Evolutionary conservation across 352 stramenopile species (phyloP), one percentile per base, ranked within the genome.

Genomic region (Globisporangium solare): DNA sequence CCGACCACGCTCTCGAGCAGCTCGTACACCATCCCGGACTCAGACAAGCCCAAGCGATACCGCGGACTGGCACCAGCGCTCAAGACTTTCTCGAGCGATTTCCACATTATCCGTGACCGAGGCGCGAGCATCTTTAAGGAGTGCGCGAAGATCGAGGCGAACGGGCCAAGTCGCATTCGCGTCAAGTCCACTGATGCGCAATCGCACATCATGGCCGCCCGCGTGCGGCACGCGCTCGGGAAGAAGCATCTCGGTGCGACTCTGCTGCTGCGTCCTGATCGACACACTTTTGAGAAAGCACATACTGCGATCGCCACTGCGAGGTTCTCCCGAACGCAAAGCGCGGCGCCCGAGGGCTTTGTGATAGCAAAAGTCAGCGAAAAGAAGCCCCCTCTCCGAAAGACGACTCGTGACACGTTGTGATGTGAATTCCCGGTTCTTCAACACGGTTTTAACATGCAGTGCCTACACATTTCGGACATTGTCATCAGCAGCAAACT

Each of bases 91-190:
- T 47, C 60, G 27, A 35, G 27, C 3, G 59, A 71, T 3, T 68
- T 74, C 52, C 74, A 78, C 50, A 52, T 76, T 18, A 43, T 49
- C 2, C 71, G 71, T 13, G 63, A 86, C 37, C 68, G 68, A 50
- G 76, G 76, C 6, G 57, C 63, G 15, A 76, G 66, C 45, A 80
- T 86, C 43, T 78, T 86, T 54, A 64, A 72, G 40, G 72, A 88
- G 58, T 82, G 71, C 37, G 53, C 75, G 21, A 43, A 64, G n/a
- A 61, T 64, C 0, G 63, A 68, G 17, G 58, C 63, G 14, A 54
- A 70, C 40, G 67, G 70, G 0, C 54, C 64, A 6, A 71, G 56
- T 6, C 69, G 73, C 0, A 79, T 88, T 48, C 76, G 75, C 32
- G 53, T 79, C 11, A 74, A 61, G 20, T 76, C 79, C 2, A 58